These are phyloP conservation scores for Lophiostoma macrostomum DNA, from an alignment of 495 filamentous ascomycete genomes.

Conservation along the genomic window DNA sequence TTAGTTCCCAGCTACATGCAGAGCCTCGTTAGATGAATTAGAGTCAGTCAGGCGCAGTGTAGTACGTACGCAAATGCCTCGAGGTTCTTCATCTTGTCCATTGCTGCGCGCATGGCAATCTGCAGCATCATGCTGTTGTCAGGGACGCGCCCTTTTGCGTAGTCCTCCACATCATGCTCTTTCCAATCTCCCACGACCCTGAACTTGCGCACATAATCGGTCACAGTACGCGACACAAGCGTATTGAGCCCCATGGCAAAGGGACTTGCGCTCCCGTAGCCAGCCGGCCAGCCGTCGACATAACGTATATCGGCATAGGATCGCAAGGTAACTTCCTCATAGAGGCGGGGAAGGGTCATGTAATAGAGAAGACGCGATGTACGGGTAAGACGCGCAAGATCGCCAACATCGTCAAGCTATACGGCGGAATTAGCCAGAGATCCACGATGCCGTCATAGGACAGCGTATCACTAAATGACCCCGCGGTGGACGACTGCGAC, in stretches of 20 bases:
- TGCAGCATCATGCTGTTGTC: slow-evolving; percentile 65
- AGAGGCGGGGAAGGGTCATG: slow-evolving; percentile 61
- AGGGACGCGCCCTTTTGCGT: slow-evolving; percentile 57
- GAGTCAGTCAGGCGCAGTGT: neutral
- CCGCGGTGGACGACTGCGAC: neutral
- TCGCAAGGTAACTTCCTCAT: slow-evolving; percentile 53
- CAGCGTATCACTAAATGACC: no score
- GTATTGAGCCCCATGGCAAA: slow-evolving; percentile 63
- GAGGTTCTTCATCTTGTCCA: slow-evolving; percentile 57
- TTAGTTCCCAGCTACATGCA: slow-evolving; percentile 57
- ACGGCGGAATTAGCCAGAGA: slow-evolving; percentile 8
- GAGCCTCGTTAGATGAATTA: no score
- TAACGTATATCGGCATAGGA: slow-evolving; percentile 62
- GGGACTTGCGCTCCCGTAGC: slow-evolving; percentile 59
- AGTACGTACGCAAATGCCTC: slow-evolving; percentile 51
- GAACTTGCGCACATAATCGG: slow-evolving; percentile 52
- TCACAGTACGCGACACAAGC: slow-evolving; percentile 54
- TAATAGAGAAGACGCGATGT: slow-evolving; percentile 64
- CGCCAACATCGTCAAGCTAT: slow-evolving; percentile 54
- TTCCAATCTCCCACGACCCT: slow-evolving; percentile 57
- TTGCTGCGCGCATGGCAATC: slow-evolving; percentile 55
- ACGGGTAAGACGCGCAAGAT: slow-evolving; percentile 57
- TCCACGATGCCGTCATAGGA: neutral
- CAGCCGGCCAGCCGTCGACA: slow-evolving; percentile 56
- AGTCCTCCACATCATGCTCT: slow-evolving; percentile 56